phyloP scores from a whole-genome alignment of 352 stramenopile genomes.

The Pythium chondricola region DNA sequence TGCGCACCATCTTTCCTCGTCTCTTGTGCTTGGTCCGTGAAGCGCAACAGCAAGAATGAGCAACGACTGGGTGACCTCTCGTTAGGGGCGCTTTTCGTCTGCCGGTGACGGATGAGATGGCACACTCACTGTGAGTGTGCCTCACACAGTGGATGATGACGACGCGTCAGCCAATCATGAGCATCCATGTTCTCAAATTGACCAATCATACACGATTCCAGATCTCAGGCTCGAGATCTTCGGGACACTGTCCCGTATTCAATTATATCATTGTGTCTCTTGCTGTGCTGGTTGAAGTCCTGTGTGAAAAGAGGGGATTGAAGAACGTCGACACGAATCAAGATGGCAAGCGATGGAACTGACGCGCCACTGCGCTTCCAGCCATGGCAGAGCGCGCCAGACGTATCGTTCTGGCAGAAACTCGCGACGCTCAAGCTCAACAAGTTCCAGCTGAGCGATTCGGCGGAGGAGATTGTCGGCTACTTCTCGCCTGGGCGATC shows the following conservation, averaged over 20 bases:
- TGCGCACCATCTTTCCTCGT: slow-evolving; percentile 4
- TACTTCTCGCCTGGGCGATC: slow-evolving; percentile 66
- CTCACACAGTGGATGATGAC: no score
- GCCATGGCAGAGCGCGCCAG: slow-evolving; percentile 70
- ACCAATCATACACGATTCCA: no score
- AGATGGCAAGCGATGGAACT: no score
- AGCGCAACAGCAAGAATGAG: slow-evolving; percentile 11
- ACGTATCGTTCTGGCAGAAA: slow-evolving; percentile 81
- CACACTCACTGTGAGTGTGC: no score
- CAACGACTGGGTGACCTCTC: no score
- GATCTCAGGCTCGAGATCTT: slow-evolving; percentile 1
- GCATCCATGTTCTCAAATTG: no score
- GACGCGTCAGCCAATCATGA: no score
- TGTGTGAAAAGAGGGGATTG: background rate
- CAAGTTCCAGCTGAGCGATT: slow-evolving; percentile 73
- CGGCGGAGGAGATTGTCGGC: slow-evolving; percentile 44
- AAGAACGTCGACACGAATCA: background rate
- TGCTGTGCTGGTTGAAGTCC: slow-evolving; percentile 17
- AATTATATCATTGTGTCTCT: slow-evolving; percentile 5
- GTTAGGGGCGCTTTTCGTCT: no score
- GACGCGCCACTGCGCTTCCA: slow-evolving; percentile 75
- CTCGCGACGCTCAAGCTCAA: slow-evolving; percentile 76
- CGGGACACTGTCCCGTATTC: background rate
- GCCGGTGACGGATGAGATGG: no score
- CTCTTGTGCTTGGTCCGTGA: no score